phyloP scores from a whole-genome alignment of 129 eudicot species.

The Artemisia tridentata region DNA sequence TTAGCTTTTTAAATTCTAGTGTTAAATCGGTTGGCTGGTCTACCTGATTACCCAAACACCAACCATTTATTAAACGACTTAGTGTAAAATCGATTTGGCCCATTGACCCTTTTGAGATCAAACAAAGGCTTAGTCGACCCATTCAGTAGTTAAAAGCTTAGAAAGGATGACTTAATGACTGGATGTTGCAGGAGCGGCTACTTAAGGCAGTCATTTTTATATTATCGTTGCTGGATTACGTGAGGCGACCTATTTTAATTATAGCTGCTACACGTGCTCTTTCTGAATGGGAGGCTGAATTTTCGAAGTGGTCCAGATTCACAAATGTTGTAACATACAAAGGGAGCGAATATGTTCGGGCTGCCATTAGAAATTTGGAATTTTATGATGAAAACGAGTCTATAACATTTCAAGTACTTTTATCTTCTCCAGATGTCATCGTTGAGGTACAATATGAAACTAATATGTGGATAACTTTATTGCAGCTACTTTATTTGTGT shows the following conservation, averaged over 20 bases:
- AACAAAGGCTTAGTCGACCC: background rate
- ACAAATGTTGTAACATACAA: constrained; percentile 37
- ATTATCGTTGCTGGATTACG: constrained; percentile 28
- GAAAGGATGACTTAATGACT: background rate
- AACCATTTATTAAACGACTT: background rate
- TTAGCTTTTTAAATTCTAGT: background rate
- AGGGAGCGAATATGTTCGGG: constrained; percentile 34
- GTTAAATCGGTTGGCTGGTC: no score
- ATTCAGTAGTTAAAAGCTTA: background rate
- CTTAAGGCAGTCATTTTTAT: constrained; percentile 35
- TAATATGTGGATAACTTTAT: background rate
- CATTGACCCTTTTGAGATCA: background rate
- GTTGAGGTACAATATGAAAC: constrained; percentile 33
- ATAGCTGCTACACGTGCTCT: constrained; percentile 30
- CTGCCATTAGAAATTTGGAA: constrained; percentile 31
- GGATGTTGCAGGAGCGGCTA: constrained; percentile 35
- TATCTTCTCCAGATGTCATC: constrained; percentile 35
- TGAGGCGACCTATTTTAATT: constrained; percentile 33
- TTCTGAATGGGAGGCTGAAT: constrained; percentile 44
- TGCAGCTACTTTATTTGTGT: no score
- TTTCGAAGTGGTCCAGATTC: constrained; percentile 33
- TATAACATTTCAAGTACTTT: constrained; percentile 42
- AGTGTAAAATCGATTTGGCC: background rate
- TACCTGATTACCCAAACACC: no score
- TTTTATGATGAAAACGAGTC: constrained; percentile 36